Evolutionary conservation across 225 moss, liverwort and hornwort genomes (phyloP), one percentile per base, ranked within the genome.

Genomic region (Bryoerythrophyllum caledonicum): DNA sequence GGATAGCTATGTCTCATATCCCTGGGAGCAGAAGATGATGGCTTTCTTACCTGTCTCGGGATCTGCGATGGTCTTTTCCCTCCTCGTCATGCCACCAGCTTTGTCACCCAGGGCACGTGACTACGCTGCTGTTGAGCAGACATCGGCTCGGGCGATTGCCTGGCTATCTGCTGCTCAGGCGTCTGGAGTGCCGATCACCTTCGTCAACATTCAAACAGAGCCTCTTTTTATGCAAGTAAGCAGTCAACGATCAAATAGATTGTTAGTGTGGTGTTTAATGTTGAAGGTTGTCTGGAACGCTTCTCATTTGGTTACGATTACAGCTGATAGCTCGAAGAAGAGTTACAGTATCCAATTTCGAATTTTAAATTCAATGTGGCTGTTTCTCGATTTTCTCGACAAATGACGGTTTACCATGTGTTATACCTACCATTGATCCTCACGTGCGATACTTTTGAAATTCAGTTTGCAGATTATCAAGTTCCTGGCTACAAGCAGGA

Each of bases 81-180:
- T 89, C 24, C 84, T 89, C 27, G 70, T 86, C 65, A 89, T 89
- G 89, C 89, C 86, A 67, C 79, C 86, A 57, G 84, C 86, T 60
- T 61, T 81, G 73, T 82, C 84, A 14, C 82, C 82, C 16, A 86
- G 74, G 78, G 85, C 86, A 46, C 86, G 89, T 44, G 86, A 84
- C 60, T 80, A 82, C 19, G 84, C 76, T 52, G 55, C 79, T 71
- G 84, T 86, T 40, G 89, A 89, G 84, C 84, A 89, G 51, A 87
- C 89, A 4, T 86, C 89, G 28, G 89, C 89, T 72, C 72, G 89
- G 28, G 86, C 84, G 21, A 87, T 89, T 78, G 80, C 89, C 14
- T 89, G 89, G 89, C 71, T 89, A 44, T 87, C 89, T 21, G 89
- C 89, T 80, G 86, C 86, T 37, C 89, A 89, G 74, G 84, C 84